Base-by-base conservation (phyloP, 345 rosid species). In the Gossypium longicalyx region DNA sequence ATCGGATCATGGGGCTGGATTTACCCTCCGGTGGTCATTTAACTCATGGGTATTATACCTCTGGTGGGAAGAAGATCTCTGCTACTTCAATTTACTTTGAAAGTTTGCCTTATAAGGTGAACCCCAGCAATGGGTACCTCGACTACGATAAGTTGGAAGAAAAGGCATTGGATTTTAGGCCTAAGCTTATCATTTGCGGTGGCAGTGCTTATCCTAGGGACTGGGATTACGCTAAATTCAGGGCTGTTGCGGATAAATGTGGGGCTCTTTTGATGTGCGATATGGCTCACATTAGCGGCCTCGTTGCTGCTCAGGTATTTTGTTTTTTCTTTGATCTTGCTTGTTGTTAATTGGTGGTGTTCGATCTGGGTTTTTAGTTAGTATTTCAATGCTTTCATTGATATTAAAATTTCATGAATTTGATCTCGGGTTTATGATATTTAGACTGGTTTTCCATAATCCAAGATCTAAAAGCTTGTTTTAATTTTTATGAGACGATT, bases 241-340 rank as follows among this genome's bases (percentile, higher is more conserved):
- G 91, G 80, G 77, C 87, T 15, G 67, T 95, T 53, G 99, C 98
- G 10, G 96, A 95, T 48, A 95, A 93, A 82, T 88, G 91, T 47
- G 98, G 98, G 51, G 97, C 99, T 44, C 92, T 95, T 29, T 82
- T 95, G 91, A 92, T 95, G 12, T 91, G 98, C 66, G 99, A 95
- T 61, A 95, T 95, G 99, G 99, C 99, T 84, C 99, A 95, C 82
- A 95, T 93, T 77, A 95, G 99, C 74, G 99, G 99, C 64, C 99
- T 95, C 38, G 97, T 95, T 73, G 97, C 99, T 82, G 99, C 99
- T 77, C 92, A 95, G 99, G 99, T 95, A 81, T 80, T 7, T 67
- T 13, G 3, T 63, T 23, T 9, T 9, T 53, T 41, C 47, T 54
- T 54, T 59, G 68, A 25, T 48, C 68, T 61, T 51, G 20, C 71